phyloP scores from a whole-genome alignment of 495 filamentous ascomycete genomes.

The Neurospora discreta region DNA sequence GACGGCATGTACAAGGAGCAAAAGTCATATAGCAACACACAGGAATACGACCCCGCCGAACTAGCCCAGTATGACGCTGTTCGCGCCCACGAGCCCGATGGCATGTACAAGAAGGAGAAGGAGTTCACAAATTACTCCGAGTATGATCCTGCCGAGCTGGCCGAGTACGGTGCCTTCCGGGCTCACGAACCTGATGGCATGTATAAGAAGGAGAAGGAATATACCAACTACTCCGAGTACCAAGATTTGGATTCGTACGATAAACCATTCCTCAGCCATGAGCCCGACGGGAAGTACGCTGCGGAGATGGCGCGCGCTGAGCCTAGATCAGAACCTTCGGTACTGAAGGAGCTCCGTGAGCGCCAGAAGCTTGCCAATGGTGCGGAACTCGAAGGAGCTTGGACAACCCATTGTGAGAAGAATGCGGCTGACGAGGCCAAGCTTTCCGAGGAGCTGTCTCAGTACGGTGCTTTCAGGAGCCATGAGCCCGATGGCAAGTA shows the following conservation, averaged over 20 bases:
- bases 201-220: not conserved
- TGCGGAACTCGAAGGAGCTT: not conserved
- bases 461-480: conserved; percentile 3
- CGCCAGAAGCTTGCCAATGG: not conserved
- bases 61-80: not conserved
- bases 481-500: conserved; percentile 15
- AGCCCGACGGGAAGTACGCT: conserved; percentile 21
- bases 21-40: not conserved
- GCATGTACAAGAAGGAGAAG: conserved; percentile 1
- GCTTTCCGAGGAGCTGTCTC: not conserved
- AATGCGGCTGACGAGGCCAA: not conserved
- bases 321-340: conserved; percentile 15
- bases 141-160: conserved; percentile 5
- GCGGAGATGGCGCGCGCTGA: conserved; percentile 6
- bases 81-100: conserved; percentile 10
- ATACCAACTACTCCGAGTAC: not conserved
- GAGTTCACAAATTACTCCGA: not conserved
- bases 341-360: conserved; percentile 10
- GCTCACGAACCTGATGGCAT: conserved; percentile 1
- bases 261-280: conserved; percentile 20
- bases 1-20: conserved; percentile 2
- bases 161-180: conserved; percentile 15
- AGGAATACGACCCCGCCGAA: not conserved
- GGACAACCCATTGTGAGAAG: not conserved
- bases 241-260: conserved; percentile 18